These are phyloP conservation scores for Macrolepiota albuminosa DNA, from an alignment of 768 basidiomycete genomes.

Conservation along the genomic window DNA sequence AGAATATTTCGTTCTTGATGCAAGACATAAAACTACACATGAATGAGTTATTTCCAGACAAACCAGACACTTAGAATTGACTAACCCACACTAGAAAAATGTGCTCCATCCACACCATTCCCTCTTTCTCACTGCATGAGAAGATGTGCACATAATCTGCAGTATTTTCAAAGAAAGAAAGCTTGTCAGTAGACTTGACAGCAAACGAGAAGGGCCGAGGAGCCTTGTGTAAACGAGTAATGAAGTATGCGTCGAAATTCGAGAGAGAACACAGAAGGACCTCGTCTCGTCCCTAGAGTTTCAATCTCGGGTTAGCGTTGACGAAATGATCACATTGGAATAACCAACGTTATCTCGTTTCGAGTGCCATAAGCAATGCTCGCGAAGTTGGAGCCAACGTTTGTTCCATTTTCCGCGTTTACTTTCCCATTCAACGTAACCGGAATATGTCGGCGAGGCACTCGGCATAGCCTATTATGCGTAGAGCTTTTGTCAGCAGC, in stretches of 20 bases:
- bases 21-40: conserved; percentile 72
- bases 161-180: conserved; percentile 81
- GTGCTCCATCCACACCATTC: conserved; percentile 72
- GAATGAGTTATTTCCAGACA: background rate
- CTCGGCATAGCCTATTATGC: conserved; percentile 33
- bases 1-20: conserved; percentile 75
- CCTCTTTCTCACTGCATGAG: conserved; percentile 69
- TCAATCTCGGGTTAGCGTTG: background rate
- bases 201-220: conserved; percentile 86
- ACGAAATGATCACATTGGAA: background rate
- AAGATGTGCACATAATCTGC: conserved; percentile 88
- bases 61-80: conserved; percentile 14
- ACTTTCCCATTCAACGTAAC: conserved; percentile 83
- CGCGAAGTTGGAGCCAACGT: conserved; percentile 81
- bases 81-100: conserved; percentile 80
- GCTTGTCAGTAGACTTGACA: conserved; percentile 83
- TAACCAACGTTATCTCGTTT: conserved; percentile 80
- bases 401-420: conserved; percentile 97
- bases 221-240: conserved; percentile 72
- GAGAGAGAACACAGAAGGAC: conserved; percentile 77
- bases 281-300: conserved; percentile 75
- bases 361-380: conserved; percentile 81
- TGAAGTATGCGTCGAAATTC: conserved; percentile 83
- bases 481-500: conserved; percentile 5
- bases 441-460: conserved; percentile 40